phyloP scores from a whole-genome alignment of 2,329 filamentous ascomycete species.

The Fusarium globosum region DNA sequence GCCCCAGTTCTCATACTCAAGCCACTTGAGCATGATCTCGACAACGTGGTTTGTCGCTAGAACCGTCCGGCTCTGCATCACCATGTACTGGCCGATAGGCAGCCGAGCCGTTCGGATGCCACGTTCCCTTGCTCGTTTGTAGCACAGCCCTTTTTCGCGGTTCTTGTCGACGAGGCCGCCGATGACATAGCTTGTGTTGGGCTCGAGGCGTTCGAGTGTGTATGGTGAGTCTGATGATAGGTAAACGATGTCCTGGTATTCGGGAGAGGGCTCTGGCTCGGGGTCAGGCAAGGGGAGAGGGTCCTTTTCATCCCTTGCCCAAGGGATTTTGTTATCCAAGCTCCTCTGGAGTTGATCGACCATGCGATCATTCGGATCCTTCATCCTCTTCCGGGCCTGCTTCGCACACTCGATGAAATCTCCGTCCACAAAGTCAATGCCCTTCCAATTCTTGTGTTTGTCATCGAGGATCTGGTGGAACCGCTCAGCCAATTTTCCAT shows the following conservation, averaged over 20 bases:
- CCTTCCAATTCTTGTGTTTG: constrained; percentile 83
- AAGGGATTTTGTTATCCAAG: constrained; percentile 45
- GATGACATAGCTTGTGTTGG: constrained; percentile 91
- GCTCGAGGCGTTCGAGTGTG: constrained; percentile 83
- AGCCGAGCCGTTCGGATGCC: constrained; percentile 89
- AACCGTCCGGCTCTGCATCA: constrained; percentile 87
- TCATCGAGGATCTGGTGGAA: constrained; percentile 80
- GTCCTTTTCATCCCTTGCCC: constrained; percentile 48
- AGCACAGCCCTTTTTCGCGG: constrained; percentile 93
- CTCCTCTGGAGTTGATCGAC: constrained; percentile 66
- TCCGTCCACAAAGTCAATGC: constrained; percentile 76
- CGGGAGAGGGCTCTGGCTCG: constrained; percentile 47
- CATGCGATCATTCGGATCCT: constrained; percentile 63
- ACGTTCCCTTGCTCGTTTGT: constrained; percentile 78
- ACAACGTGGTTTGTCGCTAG: constrained; percentile 95
- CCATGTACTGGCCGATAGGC: constrained; percentile 94
- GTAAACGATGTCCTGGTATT: constrained; percentile 74
- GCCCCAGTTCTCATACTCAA: constrained; percentile 92
- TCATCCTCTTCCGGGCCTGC: constrained; percentile 76
- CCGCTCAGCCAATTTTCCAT: constrained; percentile 77
- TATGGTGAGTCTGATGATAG: constrained; percentile 91
- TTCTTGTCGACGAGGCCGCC: constrained; percentile 97
- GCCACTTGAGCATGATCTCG: constrained; percentile 95
- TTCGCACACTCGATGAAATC: constrained; percentile 78
- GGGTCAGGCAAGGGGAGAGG: constrained; percentile 50